These are phyloP conservation scores for Dictyostelium intermedium DNA, from an alignment of 78 protist genomes.

Conservation along the genomic window DNA sequence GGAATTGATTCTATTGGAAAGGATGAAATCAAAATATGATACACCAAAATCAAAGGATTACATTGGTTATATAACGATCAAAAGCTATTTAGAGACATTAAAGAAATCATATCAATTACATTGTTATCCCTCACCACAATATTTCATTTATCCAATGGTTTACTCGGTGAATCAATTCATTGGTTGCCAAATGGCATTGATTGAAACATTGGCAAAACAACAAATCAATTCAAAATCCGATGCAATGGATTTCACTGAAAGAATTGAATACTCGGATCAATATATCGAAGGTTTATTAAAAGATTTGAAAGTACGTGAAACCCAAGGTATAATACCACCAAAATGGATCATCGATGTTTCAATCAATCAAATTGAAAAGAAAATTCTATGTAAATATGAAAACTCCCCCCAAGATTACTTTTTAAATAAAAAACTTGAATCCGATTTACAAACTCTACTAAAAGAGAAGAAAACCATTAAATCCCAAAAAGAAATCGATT, in stretches of 20 bases:
- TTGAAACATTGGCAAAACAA: constrained; percentile 15
- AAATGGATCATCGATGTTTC: neutral
- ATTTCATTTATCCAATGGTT: constrained; percentile 24
- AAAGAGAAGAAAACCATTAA: neutral
- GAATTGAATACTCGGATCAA: neutral
- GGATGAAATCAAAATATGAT: neutral
- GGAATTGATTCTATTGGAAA: neutral
- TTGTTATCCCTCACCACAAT: constrained; percentile 36
- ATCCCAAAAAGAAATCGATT: neutral
- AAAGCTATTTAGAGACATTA: neutral
- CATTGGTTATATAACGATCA: neutral
- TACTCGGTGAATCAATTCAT: constrained; percentile 32
- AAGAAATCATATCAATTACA: neutral
- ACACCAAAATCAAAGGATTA: neutral
- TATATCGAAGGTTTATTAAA: constrained; percentile 9
- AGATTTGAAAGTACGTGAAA: neutral
- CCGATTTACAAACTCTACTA: neutral
- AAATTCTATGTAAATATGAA: neutral
- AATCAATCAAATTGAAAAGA: constrained; percentile 19
- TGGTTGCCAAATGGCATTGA: constrained; percentile 27
- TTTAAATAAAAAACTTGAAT: neutral
- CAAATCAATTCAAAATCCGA: neutral
- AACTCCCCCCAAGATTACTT: neutral
- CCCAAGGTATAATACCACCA: constrained; percentile 9
- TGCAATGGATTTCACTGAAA: neutral